phyloP scores from a whole-genome alignment of 140 eudicot species.

The Stevia rebaudiana region DNA sequence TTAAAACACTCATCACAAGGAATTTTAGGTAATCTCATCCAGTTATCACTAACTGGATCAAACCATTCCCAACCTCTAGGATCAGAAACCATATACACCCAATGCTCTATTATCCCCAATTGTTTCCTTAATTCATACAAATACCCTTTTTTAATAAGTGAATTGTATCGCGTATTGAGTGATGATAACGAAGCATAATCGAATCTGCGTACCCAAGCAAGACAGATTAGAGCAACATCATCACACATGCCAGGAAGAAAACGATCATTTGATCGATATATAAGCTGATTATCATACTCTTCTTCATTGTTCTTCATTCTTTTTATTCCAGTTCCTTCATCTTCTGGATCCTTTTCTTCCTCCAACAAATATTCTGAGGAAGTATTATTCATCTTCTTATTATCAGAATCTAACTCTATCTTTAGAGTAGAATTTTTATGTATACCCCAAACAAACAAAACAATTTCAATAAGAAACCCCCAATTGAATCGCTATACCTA shows the following conservation, averaged over 20 bases:
- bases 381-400: background rate
- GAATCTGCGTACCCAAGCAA: conserved; percentile 48
- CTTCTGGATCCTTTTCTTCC: background rate
- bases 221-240: conserved; percentile 60
- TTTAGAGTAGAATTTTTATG: background rate
- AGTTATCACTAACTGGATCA: conserved; percentile 43
- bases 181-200: conserved; percentile 58
- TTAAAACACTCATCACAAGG: conserved; percentile 61
- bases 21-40: conserved; percentile 55
- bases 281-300: conserved; percentile 23
- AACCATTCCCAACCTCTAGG: conserved; percentile 77
- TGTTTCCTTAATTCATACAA: conserved; percentile 51
- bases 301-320: conserved; percentile 18
- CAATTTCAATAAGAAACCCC: background rate
- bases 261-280: conserved; percentile 33
- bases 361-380: background rate
- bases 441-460: background rate
- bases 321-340: background rate
- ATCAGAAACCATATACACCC: conserved; percentile 76
- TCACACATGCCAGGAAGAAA: conserved; percentile 53
- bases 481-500: background rate
- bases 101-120: conserved; percentile 50
- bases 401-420: background rate
- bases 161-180: conserved; percentile 38
- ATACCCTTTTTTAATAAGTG: conserved; percentile 42